Evolutionary conservation across 2,329 filamentous ascomycete genomes (phyloP).

Genomic region (Cadophora malorum): DNA sequence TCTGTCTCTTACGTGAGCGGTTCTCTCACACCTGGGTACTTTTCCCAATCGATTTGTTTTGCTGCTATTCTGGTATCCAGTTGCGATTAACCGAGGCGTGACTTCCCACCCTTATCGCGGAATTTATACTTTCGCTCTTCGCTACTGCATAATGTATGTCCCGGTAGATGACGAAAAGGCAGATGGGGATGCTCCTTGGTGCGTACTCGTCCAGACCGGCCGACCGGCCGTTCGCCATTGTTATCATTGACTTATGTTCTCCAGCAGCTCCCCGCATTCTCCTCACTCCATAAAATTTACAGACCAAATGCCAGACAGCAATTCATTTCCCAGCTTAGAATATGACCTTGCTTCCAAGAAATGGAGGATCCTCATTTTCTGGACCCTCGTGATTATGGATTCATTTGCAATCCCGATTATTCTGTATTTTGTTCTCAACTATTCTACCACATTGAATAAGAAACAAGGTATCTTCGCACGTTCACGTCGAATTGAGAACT

Average conservation of each 20-base stretch:
- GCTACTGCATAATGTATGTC: conserved; percentile 8
- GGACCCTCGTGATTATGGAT: conserved; percentile 14
- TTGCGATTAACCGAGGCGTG: neutral
- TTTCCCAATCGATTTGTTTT: neutral
- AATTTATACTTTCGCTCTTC: neutral
- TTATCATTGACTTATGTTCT: neutral
- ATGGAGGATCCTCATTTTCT: conserved; percentile 16
- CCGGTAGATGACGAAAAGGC: conserved; percentile 8
- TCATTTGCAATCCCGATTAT: conserved; percentile 20
- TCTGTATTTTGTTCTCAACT: conserved; percentile 22
- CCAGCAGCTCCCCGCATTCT: neutral
- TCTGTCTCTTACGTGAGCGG: conserved; percentile 9
- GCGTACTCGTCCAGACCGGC: conserved; percentile 3
- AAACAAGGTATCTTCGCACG: conserved; percentile 4
- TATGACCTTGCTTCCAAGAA: conserved; percentile 18
- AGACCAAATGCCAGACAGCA: neutral
- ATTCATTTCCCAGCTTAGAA: conserved; percentile 16
- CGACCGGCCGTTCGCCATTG: neutral
- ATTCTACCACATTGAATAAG: conserved; percentile 17
- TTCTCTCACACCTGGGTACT: neutral
- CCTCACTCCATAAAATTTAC: conserved; percentile 5
- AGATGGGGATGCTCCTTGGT: conserved; percentile 9
- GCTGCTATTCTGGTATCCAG: neutral
- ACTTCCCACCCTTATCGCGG: neutral
- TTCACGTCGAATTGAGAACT: neutral